Evolutionary conservation across 2,329 filamentous ascomycete species (phyloP), one percentile per base, ranked within the genome.

Genomic region (Nigrospora osmanthi): DNA sequence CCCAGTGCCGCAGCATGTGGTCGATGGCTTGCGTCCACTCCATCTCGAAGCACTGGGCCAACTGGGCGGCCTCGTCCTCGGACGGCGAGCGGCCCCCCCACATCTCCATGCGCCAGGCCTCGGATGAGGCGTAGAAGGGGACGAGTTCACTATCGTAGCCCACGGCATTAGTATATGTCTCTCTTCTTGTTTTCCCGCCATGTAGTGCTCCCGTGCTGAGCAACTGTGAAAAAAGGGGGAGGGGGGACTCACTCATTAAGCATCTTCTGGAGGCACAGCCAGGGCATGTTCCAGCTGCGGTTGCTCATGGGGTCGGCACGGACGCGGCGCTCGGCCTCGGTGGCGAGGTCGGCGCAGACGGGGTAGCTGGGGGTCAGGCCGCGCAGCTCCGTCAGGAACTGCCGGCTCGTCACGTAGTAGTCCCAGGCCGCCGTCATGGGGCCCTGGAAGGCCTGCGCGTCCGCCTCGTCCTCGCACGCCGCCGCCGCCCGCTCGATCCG

Each of bases 251-350:
- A 83, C 81, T 83, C 80, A 45, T 79, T 75, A 17, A 73, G 69
- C 42, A 87, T 80, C 61, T 86, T 87, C 36, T 66, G 67, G 11
- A 89, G 65, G 31, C 85, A 80, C 38, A 89, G 66, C 84, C 85
- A 89, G 36, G 82, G 85, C 53, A 85, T 70, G 58, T 89, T 89
- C 84, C 85, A 89, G 58, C 83, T 87, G 19, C 80, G 73, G 53
- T 80, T 81, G 51, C 80, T 84, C 15, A 73, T 67, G 0, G 82
- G 81, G 50, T 88, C 85, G 28, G 66, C 68, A 44, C 75, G 70
- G 3, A 89, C 84, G 17, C 81, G 69, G 45, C 67, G 63, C 54
- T 83, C 81, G 0, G 84, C 84, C 55, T 86, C 82, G 41, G 77
- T 72, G 2, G 88, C 59, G 32, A 83, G 72, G 40, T 81, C 78